Evolutionary conservation across 2,329 filamentous ascomycete genomes (phyloP).

Genomic region (Verticillium nonalfalfae): DNA sequence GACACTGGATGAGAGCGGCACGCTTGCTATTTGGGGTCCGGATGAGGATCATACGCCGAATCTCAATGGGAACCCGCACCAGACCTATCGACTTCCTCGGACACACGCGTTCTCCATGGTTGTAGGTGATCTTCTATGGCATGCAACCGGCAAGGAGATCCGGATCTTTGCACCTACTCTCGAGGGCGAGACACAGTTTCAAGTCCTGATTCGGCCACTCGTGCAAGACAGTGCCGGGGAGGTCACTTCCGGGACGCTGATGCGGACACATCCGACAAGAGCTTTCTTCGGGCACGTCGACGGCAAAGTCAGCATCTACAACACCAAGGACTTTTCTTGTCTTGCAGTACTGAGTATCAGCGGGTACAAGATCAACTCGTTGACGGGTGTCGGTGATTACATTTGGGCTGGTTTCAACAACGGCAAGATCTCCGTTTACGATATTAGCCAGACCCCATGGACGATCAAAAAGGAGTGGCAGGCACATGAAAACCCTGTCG

Average conservation of each 20-base stretch:
- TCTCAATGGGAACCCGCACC: conserved; percentile 62
- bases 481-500: conserved; percentile 78
- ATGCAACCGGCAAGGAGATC: conserved; percentile 81
- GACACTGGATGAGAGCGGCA: conserved; percentile 87
- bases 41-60: conserved; percentile 67
- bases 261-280: conserved; percentile 68
- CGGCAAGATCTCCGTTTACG: conserved; percentile 89
- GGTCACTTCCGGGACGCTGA: conserved; percentile 74
- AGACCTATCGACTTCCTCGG: conserved; percentile 70
- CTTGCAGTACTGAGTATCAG: conserved; percentile 79
- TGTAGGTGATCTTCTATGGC: conserved; percentile 79
- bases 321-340: conserved; percentile 67
- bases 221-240: conserved; percentile 71
- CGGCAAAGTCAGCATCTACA: conserved; percentile 93
- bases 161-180: conserved; percentile 72
- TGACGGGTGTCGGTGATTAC: conserved; percentile 73
- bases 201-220: conserved; percentile 67
- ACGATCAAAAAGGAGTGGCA: conserved; percentile 89
- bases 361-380: conserved; percentile 88
- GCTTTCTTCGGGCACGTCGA: conserved; percentile 90
- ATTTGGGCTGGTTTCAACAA: conserved; percentile 95
- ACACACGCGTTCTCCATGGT: conserved; percentile 86
- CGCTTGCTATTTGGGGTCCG: conserved; percentile 80
- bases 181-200: conserved; percentile 64
- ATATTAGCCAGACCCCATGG: conserved; percentile 79